Percentiles rank a stretch among this genome's conserved stretches.
Conservation (phyloP, 345 rosid genomes). For the Acer yangbiense region DNA sequence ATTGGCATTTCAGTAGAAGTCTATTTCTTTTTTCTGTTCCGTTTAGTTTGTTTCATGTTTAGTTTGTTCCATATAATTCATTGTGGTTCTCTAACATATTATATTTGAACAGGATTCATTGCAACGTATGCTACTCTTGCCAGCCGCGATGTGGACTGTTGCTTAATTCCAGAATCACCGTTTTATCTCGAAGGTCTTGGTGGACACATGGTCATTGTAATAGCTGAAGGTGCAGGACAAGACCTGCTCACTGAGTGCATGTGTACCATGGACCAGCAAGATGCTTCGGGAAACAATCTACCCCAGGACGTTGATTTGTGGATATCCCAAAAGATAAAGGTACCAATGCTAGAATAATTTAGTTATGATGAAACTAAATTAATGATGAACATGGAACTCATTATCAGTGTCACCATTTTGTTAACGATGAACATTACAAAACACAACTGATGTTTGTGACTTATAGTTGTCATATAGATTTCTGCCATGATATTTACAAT, state of each 20-base stretch:
- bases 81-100: neutral
- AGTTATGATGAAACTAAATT: too few species aligned
- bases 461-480: too few species aligned
- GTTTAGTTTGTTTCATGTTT: neutral
- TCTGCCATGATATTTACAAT: too few species aligned
- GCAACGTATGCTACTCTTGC: conserved; percentile 69
- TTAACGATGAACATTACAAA: too few species aligned
- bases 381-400: too few species aligned
- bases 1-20: too few species aligned
- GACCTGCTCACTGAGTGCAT: conserved; percentile 45
- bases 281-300: conserved; percentile 54
- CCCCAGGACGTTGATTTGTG: too few species aligned
- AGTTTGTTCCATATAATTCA: neutral
- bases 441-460: too few species aligned
- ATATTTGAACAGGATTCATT: conserved; percentile 49
- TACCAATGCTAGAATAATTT: too few species aligned
- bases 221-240: conserved; percentile 77
- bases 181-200: conserved; percentile 62
- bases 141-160: conserved; percentile 67
- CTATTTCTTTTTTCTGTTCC: too few species aligned
- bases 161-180: conserved; percentile 66
- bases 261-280: conserved; percentile 26
- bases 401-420: too few species aligned
- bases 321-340: too few species aligned
- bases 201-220: conserved; percentile 36